phyloP scores from a whole-genome alignment of 768 basidiomycete species.

The Pholiota conissans region DNA sequence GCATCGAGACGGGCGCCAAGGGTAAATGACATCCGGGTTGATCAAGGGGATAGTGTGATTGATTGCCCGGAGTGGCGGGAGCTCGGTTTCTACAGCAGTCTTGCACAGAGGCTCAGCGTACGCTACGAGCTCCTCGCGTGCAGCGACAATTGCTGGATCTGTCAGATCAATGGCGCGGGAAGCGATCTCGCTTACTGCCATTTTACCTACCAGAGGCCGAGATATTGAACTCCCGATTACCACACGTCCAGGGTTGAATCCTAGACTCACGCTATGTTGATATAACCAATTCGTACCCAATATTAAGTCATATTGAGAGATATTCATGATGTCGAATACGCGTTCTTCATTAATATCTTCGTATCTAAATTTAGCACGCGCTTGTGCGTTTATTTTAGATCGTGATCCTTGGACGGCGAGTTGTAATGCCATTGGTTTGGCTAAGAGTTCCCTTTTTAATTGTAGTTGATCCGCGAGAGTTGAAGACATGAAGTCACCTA shows the following conservation, averaged over 20 bases:
- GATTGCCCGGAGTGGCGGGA: constrained; percentile 36
- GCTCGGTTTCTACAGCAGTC: constrained; percentile 21
- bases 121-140: background rate
- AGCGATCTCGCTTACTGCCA: constrained; percentile 37
- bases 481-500: constrained; percentile 41
- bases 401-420: constrained; percentile 29
- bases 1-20: constrained; percentile 33
- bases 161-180: constrained; percentile 20
- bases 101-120: constrained; percentile 17
- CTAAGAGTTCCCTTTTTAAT: constrained; percentile 21
- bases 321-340: background rate
- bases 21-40: constrained; percentile 26
- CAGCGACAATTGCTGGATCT: background rate
- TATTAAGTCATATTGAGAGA: background rate
- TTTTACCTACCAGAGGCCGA: constrained; percentile 31
- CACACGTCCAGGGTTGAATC: constrained; percentile 25
- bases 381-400: constrained; percentile 31
- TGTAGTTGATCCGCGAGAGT: constrained; percentile 37
- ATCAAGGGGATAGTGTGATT: constrained; percentile 42
- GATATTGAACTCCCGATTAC: constrained; percentile 17
- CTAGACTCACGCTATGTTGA: constrained; percentile 28
- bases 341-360: constrained; percentile 26
- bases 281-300: constrained; percentile 8
- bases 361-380: constrained; percentile 26
- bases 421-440: constrained; percentile 24